Evolutionary conservation across 139 green algal genomes (phyloP).

Genomic region (Pleodorina starrii): DNA sequence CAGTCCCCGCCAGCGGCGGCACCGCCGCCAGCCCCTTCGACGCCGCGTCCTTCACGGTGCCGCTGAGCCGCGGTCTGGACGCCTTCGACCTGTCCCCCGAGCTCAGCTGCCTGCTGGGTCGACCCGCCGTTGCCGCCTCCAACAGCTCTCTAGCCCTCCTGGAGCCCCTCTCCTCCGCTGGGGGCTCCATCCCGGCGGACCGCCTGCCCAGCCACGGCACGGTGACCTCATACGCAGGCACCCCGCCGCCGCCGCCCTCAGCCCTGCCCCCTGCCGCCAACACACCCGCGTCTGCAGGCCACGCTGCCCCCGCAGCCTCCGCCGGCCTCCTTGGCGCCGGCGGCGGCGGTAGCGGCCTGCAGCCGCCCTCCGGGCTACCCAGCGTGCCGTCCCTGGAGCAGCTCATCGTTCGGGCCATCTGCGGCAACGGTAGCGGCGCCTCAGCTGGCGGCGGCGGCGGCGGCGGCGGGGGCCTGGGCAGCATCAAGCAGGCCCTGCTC

Average conservation of each 20-base stretch:
- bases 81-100: not conserved
- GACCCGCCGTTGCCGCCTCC: not conserved
- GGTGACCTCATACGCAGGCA: not conserved
- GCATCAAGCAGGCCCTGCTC: not conserved
- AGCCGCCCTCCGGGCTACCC: not conserved
- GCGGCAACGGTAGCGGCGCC: not conserved
- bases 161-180: not conserved
- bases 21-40: not conserved
- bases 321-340: not conserved
- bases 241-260: not conserved
- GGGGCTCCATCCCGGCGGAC: too few species aligned
- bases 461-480: not conserved
- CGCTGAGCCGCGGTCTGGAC: not conserved
- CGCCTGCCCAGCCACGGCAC: constrained; percentile 33
- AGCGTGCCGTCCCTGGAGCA: constrained; percentile 24
- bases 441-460: not conserved
- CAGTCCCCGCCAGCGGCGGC: not conserved
- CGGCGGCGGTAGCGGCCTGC: not conserved
- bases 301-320: not conserved
- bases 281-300: not conserved
- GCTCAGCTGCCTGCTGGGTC: not conserved
- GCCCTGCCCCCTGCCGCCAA: too few species aligned
- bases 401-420: constrained; percentile 1
- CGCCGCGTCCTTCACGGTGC: not conserved
- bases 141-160: not conserved